These are phyloP conservation scores for Cutaneotrichosporon sp. DNA, from an alignment of 1,284 basidiomycete genomes.

Conservation along the genomic window DNA sequence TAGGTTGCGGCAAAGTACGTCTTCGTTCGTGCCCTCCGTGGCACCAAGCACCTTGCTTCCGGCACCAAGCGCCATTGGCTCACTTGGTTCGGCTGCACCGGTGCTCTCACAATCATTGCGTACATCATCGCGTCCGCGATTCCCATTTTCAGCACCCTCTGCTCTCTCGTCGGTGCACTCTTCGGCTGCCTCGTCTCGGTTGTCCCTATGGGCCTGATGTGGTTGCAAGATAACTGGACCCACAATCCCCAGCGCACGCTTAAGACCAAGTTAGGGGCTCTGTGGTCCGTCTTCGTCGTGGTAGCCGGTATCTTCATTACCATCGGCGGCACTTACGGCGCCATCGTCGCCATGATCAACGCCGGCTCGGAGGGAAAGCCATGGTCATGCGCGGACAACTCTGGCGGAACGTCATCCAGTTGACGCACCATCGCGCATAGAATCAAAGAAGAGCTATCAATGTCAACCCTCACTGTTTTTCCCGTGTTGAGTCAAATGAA, in stretches of 20 bases:
- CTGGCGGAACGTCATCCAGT: slow-evolving; percentile 3
- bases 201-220: slow-evolving; percentile 27
- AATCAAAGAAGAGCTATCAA: neutral
- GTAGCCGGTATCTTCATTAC: slow-evolving; percentile 25
- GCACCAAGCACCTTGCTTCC: slow-evolving; percentile 31
- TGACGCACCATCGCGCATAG: too few species aligned
- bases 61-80: slow-evolving; percentile 34
- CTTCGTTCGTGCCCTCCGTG: slow-evolving; percentile 38
- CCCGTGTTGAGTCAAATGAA: too few species aligned
- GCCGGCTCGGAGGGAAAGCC: slow-evolving; percentile 14
- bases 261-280: slow-evolving; percentile 19
- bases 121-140: slow-evolving; percentile 26
- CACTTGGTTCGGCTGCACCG: slow-evolving; percentile 31
- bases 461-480: too few species aligned
- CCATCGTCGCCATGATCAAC: slow-evolving; percentile 23
- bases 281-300: slow-evolving; percentile 22
- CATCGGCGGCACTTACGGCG: slow-evolving; percentile 35
- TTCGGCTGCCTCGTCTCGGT: slow-evolving; percentile 16
- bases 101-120: slow-evolving; percentile 17
- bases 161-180: slow-evolving; percentile 30
- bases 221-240: slow-evolving; percentile 26
- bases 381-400: slow-evolving; percentile 39
- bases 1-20: slow-evolving; percentile 22
- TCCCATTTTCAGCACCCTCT: slow-evolving; percentile 24
- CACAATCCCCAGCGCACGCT: slow-evolving; percentile 1